Conservation (phyloP, 306 rosid species). For the Vigna reflexopilosa region DNA sequence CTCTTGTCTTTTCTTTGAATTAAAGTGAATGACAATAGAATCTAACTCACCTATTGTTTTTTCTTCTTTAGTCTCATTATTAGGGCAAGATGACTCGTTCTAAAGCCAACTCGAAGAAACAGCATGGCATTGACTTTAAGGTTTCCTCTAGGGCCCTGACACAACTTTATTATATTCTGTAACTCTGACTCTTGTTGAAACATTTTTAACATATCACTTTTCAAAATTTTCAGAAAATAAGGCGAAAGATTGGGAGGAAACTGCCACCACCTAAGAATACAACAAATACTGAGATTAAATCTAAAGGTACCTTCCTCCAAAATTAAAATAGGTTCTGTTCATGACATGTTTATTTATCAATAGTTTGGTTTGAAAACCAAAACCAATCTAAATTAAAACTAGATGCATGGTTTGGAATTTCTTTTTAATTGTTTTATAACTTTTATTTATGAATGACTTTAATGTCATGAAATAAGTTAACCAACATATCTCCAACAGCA, state of each 20-base stretch:
- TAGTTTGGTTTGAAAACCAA: background rate
- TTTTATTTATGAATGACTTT: conserved; percentile 5
- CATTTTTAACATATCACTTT: background rate
- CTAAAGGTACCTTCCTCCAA: conserved; percentile 66
- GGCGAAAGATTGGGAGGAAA: conserved; percentile 84
- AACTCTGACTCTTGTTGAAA: background rate
- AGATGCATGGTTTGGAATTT: background rate
- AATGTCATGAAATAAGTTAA: conserved; percentile 22
- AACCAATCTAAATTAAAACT: background rate
- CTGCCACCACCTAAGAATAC: conserved; percentile 87
- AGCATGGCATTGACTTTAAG: conserved; percentile 77
- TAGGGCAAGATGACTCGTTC: conserved; percentile 60
- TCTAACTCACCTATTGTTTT: background rate
- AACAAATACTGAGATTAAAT: conserved; percentile 80
- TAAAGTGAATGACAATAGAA: background rate
- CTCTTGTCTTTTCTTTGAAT: background rate
- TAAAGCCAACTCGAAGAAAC: conserved; percentile 68
- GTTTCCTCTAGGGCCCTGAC: conserved; percentile 44
- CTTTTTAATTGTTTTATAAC: conserved; percentile 8
- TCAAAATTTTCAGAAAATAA: conserved; percentile 66
- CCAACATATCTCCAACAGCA: conserved; percentile 59
- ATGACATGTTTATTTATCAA: background rate
- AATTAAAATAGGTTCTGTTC: background rate
- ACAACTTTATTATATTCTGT: background rate
- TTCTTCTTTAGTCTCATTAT: background rate